These are phyloP conservation scores for Plasmodium blacklocki DNA, from an alignment of 169 alveolate species.

Conservation along the genomic window DNA sequence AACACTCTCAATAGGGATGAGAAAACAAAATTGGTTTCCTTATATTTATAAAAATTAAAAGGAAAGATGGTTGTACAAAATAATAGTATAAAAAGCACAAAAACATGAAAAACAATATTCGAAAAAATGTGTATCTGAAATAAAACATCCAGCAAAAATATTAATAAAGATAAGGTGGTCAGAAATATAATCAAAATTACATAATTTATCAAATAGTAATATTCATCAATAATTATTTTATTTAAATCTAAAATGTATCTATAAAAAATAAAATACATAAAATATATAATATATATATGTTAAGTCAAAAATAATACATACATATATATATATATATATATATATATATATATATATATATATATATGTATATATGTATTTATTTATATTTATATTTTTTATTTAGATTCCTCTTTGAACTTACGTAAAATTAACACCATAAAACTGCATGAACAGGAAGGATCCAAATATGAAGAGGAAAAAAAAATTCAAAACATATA, in stretches of 20 bases:
- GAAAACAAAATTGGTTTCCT: constrained; percentile 79
- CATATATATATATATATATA: constrained; percentile 1
- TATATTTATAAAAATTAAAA: constrained; percentile 59
- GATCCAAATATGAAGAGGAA: constrained; percentile 58
- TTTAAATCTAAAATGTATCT: constrained; percentile 64
- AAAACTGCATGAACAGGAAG: constrained; percentile 48
- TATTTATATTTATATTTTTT: background rate
- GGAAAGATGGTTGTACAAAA: constrained; percentile 50
- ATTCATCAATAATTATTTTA: constrained; percentile 70
- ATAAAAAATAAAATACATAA: too few relatives aligned
- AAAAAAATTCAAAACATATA: constrained; percentile 57
- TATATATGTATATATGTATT: background rate
- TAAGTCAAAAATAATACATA: background rate
- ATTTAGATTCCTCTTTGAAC: background rate
- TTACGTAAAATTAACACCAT: constrained; percentile 71
- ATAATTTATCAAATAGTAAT: constrained; percentile 50
- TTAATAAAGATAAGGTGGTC: constrained; percentile 64
- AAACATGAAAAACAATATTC: constrained; percentile 24
- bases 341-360: background rate
- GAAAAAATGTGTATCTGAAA: constrained; percentile 69
- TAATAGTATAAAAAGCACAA: constrained; percentile 22
- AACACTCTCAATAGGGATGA: constrained; percentile 75
- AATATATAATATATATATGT: too few relatives aligned
- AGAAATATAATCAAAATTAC: constrained; percentile 57
- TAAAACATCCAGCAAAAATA: constrained; percentile 78